These are phyloP conservation scores for Chernovozyma aurita DNA, from an alignment of 1,139 yeast genomes.

Conservation along the genomic window DNA sequence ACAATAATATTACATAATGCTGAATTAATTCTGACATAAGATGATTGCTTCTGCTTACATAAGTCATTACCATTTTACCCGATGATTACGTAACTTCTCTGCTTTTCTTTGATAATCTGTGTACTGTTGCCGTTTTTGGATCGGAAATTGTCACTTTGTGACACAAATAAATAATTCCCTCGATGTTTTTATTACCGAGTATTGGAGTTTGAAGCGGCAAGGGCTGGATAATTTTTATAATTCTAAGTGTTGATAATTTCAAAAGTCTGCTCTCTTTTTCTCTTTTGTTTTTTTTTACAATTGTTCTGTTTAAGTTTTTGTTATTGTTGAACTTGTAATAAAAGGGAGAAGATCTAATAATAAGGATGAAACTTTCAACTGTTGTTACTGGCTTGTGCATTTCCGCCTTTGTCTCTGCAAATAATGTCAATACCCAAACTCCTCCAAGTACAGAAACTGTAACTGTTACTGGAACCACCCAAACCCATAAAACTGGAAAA, in stretches of 20 bases:
- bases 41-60: too few species aligned
- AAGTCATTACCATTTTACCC: too few species aligned
- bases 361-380: constrained; percentile 9
- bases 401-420: constrained; percentile 5
- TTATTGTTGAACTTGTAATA: background rate
- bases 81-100: background rate
- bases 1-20: too few species aligned
- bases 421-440: background rate
- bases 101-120: background rate
- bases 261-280: background rate
- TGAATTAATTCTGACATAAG: background rate
- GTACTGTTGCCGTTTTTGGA: constrained; percentile 3
- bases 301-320: background rate
- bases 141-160: background rate
- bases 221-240: background rate
- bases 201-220: constrained; percentile 1
- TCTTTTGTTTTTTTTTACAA: constrained; percentile 1
- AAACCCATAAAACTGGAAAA: constrained; percentile 34
- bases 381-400: constrained; percentile 8
- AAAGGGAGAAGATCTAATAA: background rate
- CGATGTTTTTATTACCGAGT: constrained; percentile 4
- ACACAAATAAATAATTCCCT: constrained; percentile 3
- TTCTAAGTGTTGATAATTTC: background rate
- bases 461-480: constrained; percentile 13
- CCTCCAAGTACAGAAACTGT: constrained; percentile 5